These are phyloP conservation scores for Eucalyptus curtisii DNA, from an alignment of 345 rosid genomes.

Conservation along the genomic window DNA sequence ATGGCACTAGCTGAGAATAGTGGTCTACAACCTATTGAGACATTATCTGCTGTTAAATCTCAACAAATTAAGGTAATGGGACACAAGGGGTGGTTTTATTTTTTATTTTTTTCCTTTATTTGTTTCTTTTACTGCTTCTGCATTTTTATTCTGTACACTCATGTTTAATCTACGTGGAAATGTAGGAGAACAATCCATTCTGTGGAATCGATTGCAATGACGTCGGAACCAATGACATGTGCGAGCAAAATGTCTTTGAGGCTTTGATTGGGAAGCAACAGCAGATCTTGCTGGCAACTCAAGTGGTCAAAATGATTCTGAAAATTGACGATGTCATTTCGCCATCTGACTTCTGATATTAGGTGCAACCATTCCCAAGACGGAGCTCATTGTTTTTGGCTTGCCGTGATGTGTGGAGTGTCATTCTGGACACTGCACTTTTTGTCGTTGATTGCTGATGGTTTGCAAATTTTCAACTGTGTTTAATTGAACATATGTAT, in stretches of 20 bases:
- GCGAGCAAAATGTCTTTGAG: constrained; percentile 83
- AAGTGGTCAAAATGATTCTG: constrained; percentile 95
- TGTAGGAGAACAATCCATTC: constrained; percentile 79
- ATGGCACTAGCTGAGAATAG: constrained; percentile 99
- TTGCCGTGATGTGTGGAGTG: neutral
- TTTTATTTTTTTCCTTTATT: neutral
- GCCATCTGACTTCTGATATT: constrained; percentile 51
- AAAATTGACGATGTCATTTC: constrained; percentile 96
- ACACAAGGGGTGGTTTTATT: neutral
- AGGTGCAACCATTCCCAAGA: neutral
- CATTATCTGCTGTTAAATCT: constrained; percentile 85
- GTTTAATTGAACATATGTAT: neutral
- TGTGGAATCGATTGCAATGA: constrained; percentile 93
- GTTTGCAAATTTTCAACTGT: neutral
- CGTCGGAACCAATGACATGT: constrained; percentile 91
- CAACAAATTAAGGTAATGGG: constrained; percentile 73
- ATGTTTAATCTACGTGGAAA: neutral
- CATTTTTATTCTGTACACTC: neutral
- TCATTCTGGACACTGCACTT: neutral
- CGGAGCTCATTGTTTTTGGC: neutral
- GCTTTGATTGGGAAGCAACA: constrained; percentile 96
- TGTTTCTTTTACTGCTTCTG: neutral
- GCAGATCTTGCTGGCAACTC: constrained; percentile 94
- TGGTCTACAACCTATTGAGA: constrained; percentile 93
- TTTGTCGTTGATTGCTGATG: neutral